Evolutionary conservation across 78 protist species (phyloP).

Genomic region (Reticulomyxa filosa): DNA sequence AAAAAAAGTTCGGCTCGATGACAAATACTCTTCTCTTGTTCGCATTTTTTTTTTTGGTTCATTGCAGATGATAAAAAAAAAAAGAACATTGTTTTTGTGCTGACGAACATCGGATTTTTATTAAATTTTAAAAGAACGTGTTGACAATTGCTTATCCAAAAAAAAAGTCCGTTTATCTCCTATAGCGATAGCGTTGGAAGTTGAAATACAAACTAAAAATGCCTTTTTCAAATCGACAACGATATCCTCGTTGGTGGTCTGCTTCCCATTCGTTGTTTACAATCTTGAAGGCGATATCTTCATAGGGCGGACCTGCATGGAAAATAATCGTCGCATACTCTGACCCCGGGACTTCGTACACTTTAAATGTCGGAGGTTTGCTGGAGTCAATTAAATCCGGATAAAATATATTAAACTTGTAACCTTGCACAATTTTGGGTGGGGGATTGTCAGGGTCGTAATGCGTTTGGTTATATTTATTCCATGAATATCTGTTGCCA

Average conservation of each 20-base stretch:
- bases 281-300: conserved; percentile 79
- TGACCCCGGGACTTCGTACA: background rate
- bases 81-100: too few species aligned
- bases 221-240: conserved; percentile 66
- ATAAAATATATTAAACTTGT: conserved; percentile 90
- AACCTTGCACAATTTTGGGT: conserved; percentile 88
- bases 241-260: conserved; percentile 16
- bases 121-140: too few species aligned
- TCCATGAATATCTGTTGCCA: conserved; percentile 78
- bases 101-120: too few species aligned
- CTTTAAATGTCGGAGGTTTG: conserved; percentile 7
- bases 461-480: conserved; percentile 75
- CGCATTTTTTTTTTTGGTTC: too few species aligned
- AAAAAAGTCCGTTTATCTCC: conserved; percentile 40
- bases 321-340: conserved; percentile 36
- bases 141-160: too few species aligned
- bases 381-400: conserved; percentile 73
- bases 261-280: conserved; percentile 38
- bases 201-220: conserved; percentile 75
- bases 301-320: conserved; percentile 92
- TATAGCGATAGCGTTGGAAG: conserved; percentile 64
- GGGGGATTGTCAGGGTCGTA: conserved; percentile 95
- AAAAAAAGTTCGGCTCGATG: too few species aligned
- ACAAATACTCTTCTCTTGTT: too few species aligned
- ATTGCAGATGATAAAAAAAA: too few species aligned